Evolutionary conservation across 805 yeast species (phyloP).

Genomic region (Kuraishia molischiana): DNA sequence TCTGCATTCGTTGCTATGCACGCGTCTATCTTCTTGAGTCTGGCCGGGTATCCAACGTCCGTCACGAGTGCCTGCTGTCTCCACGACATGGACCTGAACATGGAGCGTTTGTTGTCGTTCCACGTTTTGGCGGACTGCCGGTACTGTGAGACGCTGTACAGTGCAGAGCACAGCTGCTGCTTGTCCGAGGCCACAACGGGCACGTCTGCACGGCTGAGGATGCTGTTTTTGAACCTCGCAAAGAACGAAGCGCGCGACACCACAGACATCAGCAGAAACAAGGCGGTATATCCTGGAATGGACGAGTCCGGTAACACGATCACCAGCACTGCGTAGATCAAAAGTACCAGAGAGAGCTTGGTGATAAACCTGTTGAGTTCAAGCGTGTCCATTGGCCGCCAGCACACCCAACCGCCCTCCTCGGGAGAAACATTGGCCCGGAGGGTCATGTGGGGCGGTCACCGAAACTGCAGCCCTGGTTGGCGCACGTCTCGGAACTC

Average conservation of each 20-base stretch:
- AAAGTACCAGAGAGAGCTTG: constrained; percentile 17
- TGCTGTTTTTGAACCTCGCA: not conserved
- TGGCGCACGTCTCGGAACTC: too few species aligned
- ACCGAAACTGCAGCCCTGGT: too few species aligned
- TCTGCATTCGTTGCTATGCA: constrained; percentile 36
- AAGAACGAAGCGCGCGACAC: constrained; percentile 14
- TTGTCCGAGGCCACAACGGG: not conserved
- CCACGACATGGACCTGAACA: constrained; percentile 38
- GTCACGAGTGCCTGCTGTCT: constrained; percentile 47
- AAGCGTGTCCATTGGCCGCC: not conserved
- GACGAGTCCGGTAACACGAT: constrained; percentile 13
- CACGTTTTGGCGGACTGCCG: constrained; percentile 8
- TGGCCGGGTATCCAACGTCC: constrained; percentile 38
- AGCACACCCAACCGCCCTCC: too few species aligned
- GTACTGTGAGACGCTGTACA: constrained; percentile 2
- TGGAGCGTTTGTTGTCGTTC: constrained; percentile 34
- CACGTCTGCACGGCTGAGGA: not conserved
- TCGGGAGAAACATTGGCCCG: too few species aligned
- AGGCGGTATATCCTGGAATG: constrained; percentile 13
- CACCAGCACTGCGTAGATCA: constrained; percentile 15
- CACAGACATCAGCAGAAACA: constrained; percentile 19
- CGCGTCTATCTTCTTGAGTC: constrained; percentile 39
- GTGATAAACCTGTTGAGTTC: constrained; percentile 11
- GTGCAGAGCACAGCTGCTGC: not conserved
- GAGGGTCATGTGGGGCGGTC: too few species aligned